Conservation (phyloP, 805 yeast species). For the Cyberlindnera euphorbiiphila region DNA sequence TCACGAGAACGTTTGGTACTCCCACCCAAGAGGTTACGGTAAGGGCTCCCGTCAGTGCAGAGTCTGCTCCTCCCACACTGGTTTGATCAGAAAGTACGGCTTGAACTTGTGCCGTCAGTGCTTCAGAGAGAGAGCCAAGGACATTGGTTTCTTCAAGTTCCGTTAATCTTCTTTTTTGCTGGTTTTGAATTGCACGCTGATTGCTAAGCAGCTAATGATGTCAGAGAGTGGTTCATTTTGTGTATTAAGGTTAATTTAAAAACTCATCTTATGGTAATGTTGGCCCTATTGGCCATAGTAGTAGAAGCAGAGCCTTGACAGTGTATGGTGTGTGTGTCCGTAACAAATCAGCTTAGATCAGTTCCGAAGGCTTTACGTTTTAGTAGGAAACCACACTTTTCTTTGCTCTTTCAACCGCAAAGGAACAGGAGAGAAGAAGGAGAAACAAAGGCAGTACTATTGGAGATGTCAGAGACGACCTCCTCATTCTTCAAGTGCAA, state of each 20-base stretch:
- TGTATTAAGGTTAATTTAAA: conserved; percentile 16
- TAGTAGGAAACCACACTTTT: neutral
- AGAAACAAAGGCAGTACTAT: too few relatives aligned
- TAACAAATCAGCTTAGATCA: too few relatives aligned
- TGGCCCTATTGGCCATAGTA: neutral
- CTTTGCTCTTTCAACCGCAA: neutral
- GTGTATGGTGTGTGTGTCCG: too few relatives aligned
- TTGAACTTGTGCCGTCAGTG: conserved; percentile 99
- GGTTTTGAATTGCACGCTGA: conserved; percentile 7
- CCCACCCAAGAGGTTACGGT: conserved; percentile 99
- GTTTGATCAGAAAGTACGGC: conserved; percentile 99
- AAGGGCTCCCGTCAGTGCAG: conserved; percentile 99
- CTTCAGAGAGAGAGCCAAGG: conserved; percentile 99
- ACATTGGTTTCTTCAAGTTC: conserved; percentile 98
- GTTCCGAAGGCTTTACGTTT: too few relatives aligned
- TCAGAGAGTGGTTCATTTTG: conserved; percentile 19
- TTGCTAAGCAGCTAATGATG: conserved; percentile 13
- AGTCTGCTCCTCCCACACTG: conserved; percentile 97
- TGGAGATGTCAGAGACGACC: too few relatives aligned
- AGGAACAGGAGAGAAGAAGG: neutral
- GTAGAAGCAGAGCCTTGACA: too few relatives aligned
- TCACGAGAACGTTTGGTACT: conserved; percentile 99
- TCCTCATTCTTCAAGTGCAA: conserved; percentile 65
- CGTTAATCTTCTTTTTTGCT: conserved; percentile 55
- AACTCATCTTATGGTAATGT: conserved; percentile 5